Evolutionary conservation across 805 yeast genomes (phyloP), one percentile per base, ranked within the genome.

Genomic region (Debaryomyces prosopidis): DNA sequence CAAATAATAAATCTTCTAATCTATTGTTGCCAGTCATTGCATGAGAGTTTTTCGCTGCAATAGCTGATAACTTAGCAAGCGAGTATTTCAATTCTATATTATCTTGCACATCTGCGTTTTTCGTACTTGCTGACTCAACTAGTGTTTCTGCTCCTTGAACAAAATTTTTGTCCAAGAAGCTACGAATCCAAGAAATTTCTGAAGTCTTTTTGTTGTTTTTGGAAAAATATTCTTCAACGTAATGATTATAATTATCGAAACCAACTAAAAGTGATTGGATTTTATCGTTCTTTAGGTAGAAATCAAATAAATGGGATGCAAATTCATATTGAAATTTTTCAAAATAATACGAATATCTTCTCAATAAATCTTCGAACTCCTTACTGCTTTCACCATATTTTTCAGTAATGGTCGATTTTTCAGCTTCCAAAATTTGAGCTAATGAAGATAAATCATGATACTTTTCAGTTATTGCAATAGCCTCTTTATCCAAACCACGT

Each of bases 161-260:
- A 57, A 74, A 86, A 8, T 81, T 69, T 3, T 70, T 71, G 49
- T 73, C 79, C 27, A 80, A 60, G 11, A 89, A 61, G 45, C 84
- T 77, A 45, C 80, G 75, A 16, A 89, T 83, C 96, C 96, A 90
- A 2, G 88, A 76, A 40, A 87, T 76, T 34, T 75, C 66, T 4
- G 80, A 73, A 31, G 79, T 77, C 45, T 72, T 70, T 2, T 65
- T 55, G 4, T 57, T 53, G 20, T 68, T 59, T 26, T 73, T 71
- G 2, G 61, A 52, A 47, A 90, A 76, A 57, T 82, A 90, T 49
- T 65, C 62, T 20, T 75, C 67, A 42, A 88, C 63, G 50, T 66
- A 77, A 1, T 63, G 60, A 20, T 75, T 69, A 54, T 80, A 80
- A 23, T 76, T 71, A 7, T 80, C 77, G 58, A 84, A 85, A 12